Conservation (phyloP, 1,284 basidiomycete genomes). For the Inonotus hispidus region DNA sequence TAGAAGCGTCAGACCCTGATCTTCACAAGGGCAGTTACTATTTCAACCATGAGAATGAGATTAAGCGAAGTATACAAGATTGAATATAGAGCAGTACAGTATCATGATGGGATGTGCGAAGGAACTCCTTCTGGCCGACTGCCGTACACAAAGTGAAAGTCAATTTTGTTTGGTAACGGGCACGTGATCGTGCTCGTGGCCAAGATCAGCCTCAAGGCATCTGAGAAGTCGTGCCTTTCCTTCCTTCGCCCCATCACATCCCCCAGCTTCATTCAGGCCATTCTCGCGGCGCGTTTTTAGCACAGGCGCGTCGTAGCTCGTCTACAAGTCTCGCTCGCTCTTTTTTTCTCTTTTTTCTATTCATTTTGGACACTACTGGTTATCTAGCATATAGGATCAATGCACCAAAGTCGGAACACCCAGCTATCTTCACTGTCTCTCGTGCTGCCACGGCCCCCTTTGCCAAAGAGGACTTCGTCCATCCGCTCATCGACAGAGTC, state of each 20-base stretch:
- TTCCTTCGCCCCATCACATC: conserved; percentile 8
- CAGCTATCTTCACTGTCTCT: conserved; percentile 32
- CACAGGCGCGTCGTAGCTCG: not conserved
- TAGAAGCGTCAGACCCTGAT: not conserved
- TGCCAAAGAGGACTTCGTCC: conserved; percentile 30
- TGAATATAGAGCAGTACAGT: not conserved
- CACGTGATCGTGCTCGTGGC: conserved; percentile 6
- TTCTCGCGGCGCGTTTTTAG: not conserved
- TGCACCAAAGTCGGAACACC: conserved; percentile 31
- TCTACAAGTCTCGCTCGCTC: conserved; percentile 7
- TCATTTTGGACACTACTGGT: not conserved
- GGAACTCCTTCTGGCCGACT: not conserved
- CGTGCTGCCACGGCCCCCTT: conserved; percentile 32
- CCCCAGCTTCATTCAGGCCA: not conserved
- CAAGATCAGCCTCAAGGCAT: not conserved
- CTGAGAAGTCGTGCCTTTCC: conserved; percentile 7
- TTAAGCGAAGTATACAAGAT: too few species aligned
- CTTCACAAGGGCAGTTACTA: not conserved
- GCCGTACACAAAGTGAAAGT: not conserved
- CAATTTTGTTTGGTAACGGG: not conserved
- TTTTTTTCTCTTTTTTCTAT: conserved; percentile 6
- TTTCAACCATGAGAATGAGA: too few species aligned
- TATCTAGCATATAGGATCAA: conserved; percentile 25
- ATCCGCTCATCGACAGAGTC: conserved; percentile 26
- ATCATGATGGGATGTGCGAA: not conserved